Conservation (phyloP, 2,329 filamentous ascomycete species). For the Diplodia seriata region DNA sequence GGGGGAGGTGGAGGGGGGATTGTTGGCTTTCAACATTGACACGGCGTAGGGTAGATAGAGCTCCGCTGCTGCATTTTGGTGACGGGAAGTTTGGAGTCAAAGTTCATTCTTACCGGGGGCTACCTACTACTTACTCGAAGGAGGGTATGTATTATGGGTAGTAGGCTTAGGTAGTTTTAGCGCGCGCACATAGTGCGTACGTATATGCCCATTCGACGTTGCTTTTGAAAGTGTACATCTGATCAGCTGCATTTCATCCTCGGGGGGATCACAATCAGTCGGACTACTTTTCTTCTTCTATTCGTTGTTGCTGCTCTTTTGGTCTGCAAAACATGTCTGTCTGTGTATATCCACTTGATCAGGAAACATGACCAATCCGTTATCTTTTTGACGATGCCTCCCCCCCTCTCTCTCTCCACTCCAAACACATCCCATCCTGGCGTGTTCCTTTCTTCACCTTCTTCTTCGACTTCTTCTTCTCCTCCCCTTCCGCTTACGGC, state of each 20-base stretch:
- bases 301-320: not conserved
- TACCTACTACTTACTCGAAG: not conserved
- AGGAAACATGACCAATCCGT: not conserved
- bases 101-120: not conserved
- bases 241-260: not conserved
- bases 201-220: not conserved
- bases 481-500: slow-evolving; percentile 44
- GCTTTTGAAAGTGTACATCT: not conserved
- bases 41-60: too few relatives aligned
- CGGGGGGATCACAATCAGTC: not conserved
- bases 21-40: not conserved
- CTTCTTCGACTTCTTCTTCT: not conserved
- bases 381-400: not conserved
- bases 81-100: not conserved
- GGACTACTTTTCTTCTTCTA: not conserved
- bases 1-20: not conserved
- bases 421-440: too few relatives aligned
- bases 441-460: not conserved
- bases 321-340: not conserved
- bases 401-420: not conserved
- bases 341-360: not conserved
- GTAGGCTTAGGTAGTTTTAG: not conserved
- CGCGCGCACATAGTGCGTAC: not conserved
- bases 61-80: not conserved
- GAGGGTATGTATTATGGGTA: not conserved